Evolutionary conservation across 495 filamentous ascomycete genomes (phyloP).

Genomic region (Trichoderma orchidacearum): DNA sequence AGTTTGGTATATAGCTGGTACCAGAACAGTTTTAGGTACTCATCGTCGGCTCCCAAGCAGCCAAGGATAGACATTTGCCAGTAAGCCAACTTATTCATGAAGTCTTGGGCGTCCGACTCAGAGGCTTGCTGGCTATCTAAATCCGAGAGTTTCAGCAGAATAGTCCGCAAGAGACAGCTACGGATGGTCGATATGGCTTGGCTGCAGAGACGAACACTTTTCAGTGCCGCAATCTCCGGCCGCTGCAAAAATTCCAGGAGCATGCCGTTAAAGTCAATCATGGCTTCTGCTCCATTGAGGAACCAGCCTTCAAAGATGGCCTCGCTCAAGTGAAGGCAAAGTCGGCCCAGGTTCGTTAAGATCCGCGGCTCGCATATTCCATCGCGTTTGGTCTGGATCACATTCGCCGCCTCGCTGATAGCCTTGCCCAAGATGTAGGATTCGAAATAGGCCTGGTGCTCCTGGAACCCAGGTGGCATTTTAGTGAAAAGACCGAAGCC

Average conservation of each 20-base stretch:
- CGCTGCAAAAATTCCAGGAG: slow-evolving; percentile 80
- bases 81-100: slow-evolving; percentile 75
- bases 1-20: slow-evolving; percentile 82
- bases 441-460: slow-evolving; percentile 89
- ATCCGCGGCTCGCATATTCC: slow-evolving; percentile 69
- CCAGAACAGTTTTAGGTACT: slow-evolving; percentile 70
- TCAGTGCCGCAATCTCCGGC: slow-evolving; percentile 65
- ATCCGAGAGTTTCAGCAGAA: slow-evolving; percentile 72
- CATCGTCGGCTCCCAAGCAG: slow-evolving; percentile 56
- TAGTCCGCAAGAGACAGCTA: slow-evolving; percentile 57
- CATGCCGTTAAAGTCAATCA: slow-evolving; percentile 77
- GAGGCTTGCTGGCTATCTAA: slow-evolving; percentile 48
- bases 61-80: slow-evolving; percentile 90
- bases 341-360: slow-evolving; percentile 71
- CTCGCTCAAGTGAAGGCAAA: slow-evolving; percentile 68
- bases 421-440: slow-evolving; percentile 73
- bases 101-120: slow-evolving; percentile 43
- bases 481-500: slow-evolving; percentile 84
- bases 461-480: slow-evolving; percentile 78
- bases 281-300: slow-evolving; percentile 64
- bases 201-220: slow-evolving; percentile 78
- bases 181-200: slow-evolving; percentile 63
- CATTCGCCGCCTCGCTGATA: slow-evolving; percentile 54
- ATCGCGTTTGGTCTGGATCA: slow-evolving; percentile 55
- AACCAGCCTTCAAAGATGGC: slow-evolving; percentile 95